Evolutionary conservation across 129 eudicot species (phyloP).

Genomic region (Arctium minus): DNA sequence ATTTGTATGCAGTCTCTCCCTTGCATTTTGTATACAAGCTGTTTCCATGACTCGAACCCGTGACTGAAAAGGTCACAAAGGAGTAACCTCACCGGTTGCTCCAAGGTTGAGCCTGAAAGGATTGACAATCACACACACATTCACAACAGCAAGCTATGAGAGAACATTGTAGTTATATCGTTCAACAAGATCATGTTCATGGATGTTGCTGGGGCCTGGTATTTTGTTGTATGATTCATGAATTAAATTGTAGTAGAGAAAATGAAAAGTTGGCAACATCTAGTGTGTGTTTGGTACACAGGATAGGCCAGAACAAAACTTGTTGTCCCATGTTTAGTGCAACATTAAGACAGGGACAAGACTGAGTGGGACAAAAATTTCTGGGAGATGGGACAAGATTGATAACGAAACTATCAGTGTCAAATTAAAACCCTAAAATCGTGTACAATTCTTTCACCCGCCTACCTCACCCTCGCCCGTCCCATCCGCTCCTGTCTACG

Average conservation of each 20-base stretch:
- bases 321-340: not conserved
- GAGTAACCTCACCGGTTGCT: slow-evolving; percentile 26
- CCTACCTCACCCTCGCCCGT: not conserved
- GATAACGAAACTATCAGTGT: not conserved
- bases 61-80: slow-evolving; percentile 17
- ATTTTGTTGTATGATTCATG: not conserved
- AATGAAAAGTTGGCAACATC: not conserved
- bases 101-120: slow-evolving; percentile 33
- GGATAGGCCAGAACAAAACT: not conserved
- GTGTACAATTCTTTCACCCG: not conserved
- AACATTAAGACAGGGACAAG: not conserved
- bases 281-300: not conserved
- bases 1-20: slow-evolving; percentile 4
- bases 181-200: not conserved
- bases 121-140: not conserved
- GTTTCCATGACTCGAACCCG: slow-evolving; percentile 27
- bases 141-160: not conserved
- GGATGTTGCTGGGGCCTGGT: not conserved
- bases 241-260: not conserved
- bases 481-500: not conserved
- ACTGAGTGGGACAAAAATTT: not conserved
- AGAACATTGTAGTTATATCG: not conserved
- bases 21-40: not conserved
- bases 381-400: not conserved
- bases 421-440: not conserved